Percentiles rank a stretch among this genome's conserved stretches.
These are phyloP conservation scores for Nymphaea thermarum DNA, from an alignment of 164 flowering plant species.

Conservation along the genomic window DNA sequence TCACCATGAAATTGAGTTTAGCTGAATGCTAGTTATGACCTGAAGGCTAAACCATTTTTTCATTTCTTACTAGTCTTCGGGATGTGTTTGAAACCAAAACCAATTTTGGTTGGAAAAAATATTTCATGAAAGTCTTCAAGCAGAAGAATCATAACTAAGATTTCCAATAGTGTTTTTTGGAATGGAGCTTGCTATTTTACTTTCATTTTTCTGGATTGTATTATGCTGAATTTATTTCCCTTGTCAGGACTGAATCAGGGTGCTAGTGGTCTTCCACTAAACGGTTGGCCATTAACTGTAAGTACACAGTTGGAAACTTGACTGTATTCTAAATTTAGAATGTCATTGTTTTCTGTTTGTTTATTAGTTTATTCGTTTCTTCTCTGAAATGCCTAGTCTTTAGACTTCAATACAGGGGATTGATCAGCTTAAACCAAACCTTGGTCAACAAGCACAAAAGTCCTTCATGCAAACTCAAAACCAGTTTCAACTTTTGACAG, in stretches of 20 bases:
- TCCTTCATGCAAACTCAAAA: constrained; percentile 46
- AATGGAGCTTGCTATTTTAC: too few species aligned
- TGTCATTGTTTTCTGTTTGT: background rate
- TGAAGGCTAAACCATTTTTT: too few species aligned
- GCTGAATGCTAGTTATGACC: too few species aligned
- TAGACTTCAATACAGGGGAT: constrained; percentile 34
- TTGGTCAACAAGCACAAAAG: constrained; percentile 40
- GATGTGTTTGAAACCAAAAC: too few species aligned
- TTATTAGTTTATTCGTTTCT: background rate
- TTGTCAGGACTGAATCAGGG: constrained; percentile 60
- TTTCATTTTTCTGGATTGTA: too few species aligned
- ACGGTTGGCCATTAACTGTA: constrained; percentile 88
- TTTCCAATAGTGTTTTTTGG: too few species aligned
- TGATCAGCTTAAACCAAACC: constrained; percentile 48
- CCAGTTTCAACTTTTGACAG: constrained; percentile 44
- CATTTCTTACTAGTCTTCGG: too few species aligned
- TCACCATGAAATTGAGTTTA: too few species aligned
- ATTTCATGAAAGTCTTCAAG: too few species aligned
- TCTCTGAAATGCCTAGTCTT: background rate
- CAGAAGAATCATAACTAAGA: too few species aligned
- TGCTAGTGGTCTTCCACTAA: constrained; percentile 57
- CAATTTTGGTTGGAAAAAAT: too few species aligned
- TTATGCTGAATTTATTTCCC: background rate
- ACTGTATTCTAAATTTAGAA: background rate
- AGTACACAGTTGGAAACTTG: constrained; percentile 3